Evolutionary conservation across 768 basidiomycete species (phyloP), one percentile per base, ranked within the genome.

Genomic region (Tylopilus intermedius): DNA sequence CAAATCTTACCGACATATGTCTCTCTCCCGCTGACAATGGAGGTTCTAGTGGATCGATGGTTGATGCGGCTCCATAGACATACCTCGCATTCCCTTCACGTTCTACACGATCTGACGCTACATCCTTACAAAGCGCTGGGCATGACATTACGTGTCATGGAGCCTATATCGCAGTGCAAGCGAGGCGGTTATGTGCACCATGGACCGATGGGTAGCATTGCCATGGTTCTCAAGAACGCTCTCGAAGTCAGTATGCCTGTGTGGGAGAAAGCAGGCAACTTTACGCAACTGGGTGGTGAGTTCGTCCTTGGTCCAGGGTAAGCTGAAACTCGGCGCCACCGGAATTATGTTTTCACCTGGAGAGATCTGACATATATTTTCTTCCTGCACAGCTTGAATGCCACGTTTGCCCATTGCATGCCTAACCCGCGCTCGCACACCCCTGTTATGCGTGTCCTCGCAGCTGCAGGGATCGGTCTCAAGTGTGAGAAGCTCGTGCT

Each of bases 381-480:
- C 11, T 33, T 22, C 32, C 27, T 55, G 5, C 11, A 6, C 10
- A 86, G 89, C 8, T 66, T 88, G 58, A 76, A 73, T 9, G 88
- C 85, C 58, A 70, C 77, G 7, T 95, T 80, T 63, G 86, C 89
- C 0, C 91, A 94, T 71, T 83, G 91, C 6, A 96, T 96, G 93
- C 83, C 79, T 43, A 82, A 72, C 13, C 75, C 88, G 2, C 79
- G 83, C 41, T 81, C 80, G 4, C 93, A 96, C 59, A 82, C 83
- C 0, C 82, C 88, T 1, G 84, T 95, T 47, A 66, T 74, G 46
- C 79, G 80, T 29, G 81, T 92, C 15, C 78, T 93, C 37, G 71
- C 76, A 32, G 80, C 80, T 4, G 86, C 89, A 0, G 83, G 84
- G 1, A 66, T 76, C 10, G 55, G 61, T 5, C 29, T 71, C 42